Percentiles rank a stretch among this genome's conserved stretches.
Conservation (phyloP, 2,329 filamentous ascomycete genomes). For the Colletotrichum echinochloae region DNA sequence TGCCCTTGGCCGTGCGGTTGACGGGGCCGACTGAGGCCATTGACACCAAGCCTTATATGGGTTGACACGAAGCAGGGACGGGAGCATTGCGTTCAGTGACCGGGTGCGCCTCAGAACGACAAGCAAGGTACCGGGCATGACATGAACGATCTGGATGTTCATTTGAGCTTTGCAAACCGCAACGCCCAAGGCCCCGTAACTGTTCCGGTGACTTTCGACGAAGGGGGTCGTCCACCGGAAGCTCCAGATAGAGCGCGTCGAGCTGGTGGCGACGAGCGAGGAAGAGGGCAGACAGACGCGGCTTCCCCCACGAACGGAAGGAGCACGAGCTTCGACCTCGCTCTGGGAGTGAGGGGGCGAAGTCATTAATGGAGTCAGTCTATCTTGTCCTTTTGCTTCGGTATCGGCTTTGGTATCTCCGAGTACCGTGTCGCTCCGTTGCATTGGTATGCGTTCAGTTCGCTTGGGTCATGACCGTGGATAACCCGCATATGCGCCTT, state of each 20-base stretch:
- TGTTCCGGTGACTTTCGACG: conserved; percentile 22
- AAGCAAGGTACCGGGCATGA: conserved; percentile 35
- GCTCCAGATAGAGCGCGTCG: conserved; percentile 30
- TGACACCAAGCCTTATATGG: conserved; percentile 49
- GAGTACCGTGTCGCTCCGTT: too few species aligned
- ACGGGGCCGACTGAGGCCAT: conserved; percentile 47
- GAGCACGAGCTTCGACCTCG: conserved; percentile 40
- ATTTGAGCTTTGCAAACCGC: conserved; percentile 37
- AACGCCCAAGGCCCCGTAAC: conserved; percentile 30
- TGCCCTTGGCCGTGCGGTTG: conserved; percentile 47
- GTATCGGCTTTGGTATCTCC: too few species aligned
- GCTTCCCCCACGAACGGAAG: conserved; percentile 36
- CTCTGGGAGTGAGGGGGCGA: conserved; percentile 23
- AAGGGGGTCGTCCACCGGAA: conserved; percentile 29
- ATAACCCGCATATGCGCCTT: too few species aligned
- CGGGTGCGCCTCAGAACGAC: conserved; percentile 45
- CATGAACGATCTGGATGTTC: conserved; percentile 39
- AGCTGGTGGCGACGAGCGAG: conserved; percentile 23
- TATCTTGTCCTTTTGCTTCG: too few species aligned
- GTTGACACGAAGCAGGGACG: conserved; percentile 45
- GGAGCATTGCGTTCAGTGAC: conserved; percentile 45
- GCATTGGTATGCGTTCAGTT: too few species aligned
- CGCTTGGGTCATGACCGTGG: too few species aligned
- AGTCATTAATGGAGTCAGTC: too few species aligned
- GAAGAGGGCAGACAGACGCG: conserved; percentile 21